A percentile compares a stretch with the other conserved stretches of the same genome.
Conservation (phyloP, 371 early-diverging fungal species). For the Mucor saturninus region DNA sequence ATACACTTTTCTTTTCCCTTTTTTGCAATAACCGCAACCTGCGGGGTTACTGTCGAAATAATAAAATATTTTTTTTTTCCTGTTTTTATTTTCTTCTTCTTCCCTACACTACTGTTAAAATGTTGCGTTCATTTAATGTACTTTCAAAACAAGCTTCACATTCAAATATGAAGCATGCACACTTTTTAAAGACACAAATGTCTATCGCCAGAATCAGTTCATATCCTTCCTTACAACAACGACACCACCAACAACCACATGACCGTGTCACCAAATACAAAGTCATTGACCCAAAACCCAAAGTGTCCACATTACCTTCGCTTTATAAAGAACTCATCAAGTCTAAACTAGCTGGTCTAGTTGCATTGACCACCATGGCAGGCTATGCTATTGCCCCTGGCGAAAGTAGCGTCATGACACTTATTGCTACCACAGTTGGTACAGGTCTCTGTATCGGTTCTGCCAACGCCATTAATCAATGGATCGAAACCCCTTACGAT, state of each 20-base stretch:
- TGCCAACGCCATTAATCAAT: slow-evolving; percentile 96
- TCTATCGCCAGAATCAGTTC: slow-evolving; percentile 8
- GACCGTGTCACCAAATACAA: slow-evolving; percentile 47
- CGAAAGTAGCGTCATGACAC: slow-evolving; percentile 65
- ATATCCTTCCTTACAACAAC: slow-evolving; percentile 13
- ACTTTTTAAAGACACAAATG: background rate
- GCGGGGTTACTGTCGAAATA: background rate
- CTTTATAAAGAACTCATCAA: slow-evolving; percentile 75
- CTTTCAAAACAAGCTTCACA: background rate
- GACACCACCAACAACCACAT: background rate
- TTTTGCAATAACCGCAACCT: no score
- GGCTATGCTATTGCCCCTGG: slow-evolving; percentile 95
- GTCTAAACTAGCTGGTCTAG: slow-evolving; percentile 85
- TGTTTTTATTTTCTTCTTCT: background rate
- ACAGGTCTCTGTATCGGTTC: slow-evolving; percentile 90
- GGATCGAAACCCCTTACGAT: slow-evolving; percentile 95
- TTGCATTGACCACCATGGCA: slow-evolving; percentile 92
- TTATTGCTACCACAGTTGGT: slow-evolving; percentile 87
- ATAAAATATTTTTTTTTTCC: background rate
- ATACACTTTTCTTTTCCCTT: no score
- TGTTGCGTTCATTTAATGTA: slow-evolving; percentile 14
- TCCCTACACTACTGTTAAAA: background rate
- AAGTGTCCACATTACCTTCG: slow-evolving; percentile 46
- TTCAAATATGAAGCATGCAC: background rate
- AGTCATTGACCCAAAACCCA: slow-evolving; percentile 38